A percentile compares a stretch with the other conserved stretches of the same genome.
These are phyloP conservation scores for Exophiala xenobiotica DNA, from an alignment of 2,329 filamentous ascomycete genomes.

Conservation along the genomic window DNA sequence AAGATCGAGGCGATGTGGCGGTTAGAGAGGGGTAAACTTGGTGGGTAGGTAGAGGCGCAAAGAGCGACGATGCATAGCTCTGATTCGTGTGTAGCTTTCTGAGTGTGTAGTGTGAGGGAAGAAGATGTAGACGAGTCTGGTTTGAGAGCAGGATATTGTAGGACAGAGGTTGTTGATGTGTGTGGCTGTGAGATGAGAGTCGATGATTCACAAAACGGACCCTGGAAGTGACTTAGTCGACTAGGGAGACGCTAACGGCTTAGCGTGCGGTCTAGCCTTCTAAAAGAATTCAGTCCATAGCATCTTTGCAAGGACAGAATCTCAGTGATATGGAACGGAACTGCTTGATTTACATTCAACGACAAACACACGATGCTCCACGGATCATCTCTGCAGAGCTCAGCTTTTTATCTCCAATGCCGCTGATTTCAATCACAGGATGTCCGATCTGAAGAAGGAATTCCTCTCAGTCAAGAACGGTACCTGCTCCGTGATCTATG, in stretches of 20 bases:
- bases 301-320: neutral
- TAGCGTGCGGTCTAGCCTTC: neutral
- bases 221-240: neutral
- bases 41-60: slow-evolving; percentile 4
- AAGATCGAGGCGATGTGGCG: slow-evolving; percentile 6
- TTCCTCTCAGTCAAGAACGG: too few species aligned
- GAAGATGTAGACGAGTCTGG: neutral
- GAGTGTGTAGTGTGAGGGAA: neutral
- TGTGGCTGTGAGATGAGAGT: neutral
- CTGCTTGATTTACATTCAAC: neutral
- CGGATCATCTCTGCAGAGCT: too few species aligned
- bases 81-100: neutral
- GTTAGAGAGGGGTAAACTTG: slow-evolving; percentile 21
- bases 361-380: too few species aligned
- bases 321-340: neutral
- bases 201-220: slow-evolving; percentile 1
- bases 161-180: neutral
- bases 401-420: too few species aligned
- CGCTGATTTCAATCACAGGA: too few species aligned
- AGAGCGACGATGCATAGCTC: slow-evolving; percentile 13
- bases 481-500: too few species aligned
- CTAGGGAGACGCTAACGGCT: neutral
- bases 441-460: too few species aligned
- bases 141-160: neutral
- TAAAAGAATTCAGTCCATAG: neutral